Percentiles rank a stretch among this genome's conserved stretches.
Evolutionary conservation across 1,139 yeast genomes (phyloP).

Genomic region (Geotrichum candidum): DNA sequence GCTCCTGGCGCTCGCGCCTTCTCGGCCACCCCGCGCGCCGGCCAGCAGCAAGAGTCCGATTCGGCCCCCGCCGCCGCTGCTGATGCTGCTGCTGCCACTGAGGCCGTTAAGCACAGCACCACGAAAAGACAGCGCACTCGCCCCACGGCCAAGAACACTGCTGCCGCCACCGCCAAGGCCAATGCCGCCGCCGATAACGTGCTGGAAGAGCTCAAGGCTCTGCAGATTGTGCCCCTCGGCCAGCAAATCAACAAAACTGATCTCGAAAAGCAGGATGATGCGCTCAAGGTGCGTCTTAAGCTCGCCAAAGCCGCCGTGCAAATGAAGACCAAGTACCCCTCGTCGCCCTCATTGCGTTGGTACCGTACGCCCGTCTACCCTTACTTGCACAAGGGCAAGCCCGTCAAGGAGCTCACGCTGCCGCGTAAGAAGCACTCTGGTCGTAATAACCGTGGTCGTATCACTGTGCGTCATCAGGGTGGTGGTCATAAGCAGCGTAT

Average conservation of each 20-base stretch:
- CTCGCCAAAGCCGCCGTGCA: slow-evolving; percentile 63
- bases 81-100: not conserved
- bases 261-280: slow-evolving; percentile 71
- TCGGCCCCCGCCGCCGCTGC: not conserved
- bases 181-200: slow-evolving; percentile 20
- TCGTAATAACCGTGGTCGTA: slow-evolving; percentile 81
- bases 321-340: slow-evolving; percentile 71
- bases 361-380: slow-evolving; percentile 82
- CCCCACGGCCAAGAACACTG: slow-evolving; percentile 19
- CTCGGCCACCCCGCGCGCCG: not conserved
- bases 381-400: slow-evolving; percentile 80
- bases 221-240: slow-evolving; percentile 29
- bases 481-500: slow-evolving; percentile 93
- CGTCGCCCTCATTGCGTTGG: slow-evolving; percentile 87
- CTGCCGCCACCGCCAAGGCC: slow-evolving; percentile 17
- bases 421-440: slow-evolving; percentile 77
- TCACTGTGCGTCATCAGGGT: slow-evolving; percentile 91
- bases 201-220: slow-evolving; percentile 21
- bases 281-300: slow-evolving; percentile 65
- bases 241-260: slow-evolving; percentile 44
- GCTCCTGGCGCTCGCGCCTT: not conserved
- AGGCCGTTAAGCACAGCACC: not conserved
- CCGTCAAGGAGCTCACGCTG: slow-evolving; percentile 67
- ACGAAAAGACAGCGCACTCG: slow-evolving; percentile 19
- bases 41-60: not conserved